Evolutionary conservation across 805 yeast genomes (phyloP), one percentile per base, ranked within the genome.

Genomic region (Candida hungchunana): DNA sequence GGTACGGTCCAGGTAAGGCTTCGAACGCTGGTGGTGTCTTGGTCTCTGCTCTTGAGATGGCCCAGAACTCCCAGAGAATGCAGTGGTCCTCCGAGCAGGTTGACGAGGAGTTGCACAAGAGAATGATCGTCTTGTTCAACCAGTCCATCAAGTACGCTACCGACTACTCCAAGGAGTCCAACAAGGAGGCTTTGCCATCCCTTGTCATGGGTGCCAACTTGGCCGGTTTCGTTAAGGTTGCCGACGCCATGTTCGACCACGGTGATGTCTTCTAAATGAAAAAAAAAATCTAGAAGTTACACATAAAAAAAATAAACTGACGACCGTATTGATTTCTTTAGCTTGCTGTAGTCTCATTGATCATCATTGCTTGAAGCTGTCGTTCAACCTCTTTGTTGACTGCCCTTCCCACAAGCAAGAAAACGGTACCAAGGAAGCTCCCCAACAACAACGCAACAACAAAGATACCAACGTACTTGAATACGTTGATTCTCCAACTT

Each of bases 1-100:
- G 98, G 98, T 90, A 89, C 71, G 97, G 95, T 58, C 97, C 97
- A 63, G 97, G 97, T 70, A 90, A 90, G 79, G 97, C 97, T 54
- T 90, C 97, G 59, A 90, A 90, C 80, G 83, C 94, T 72, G 98
- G 97, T 72, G 98, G 98, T 80, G 98, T 90, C 55, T 95, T 96
- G 41, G 97, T 89, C 40, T 87, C 96, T 42, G 97, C 97, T 61
- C 77, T 90, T 51, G 98, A 90, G 76, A 93, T 90, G 98, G 97
- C 97, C 49, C 98, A 90, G 75, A 93, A 90, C 85, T 86, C 97
- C 41, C 94, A 83, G 64, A 84, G 97, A 75, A 77, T 79, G 50
- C 66, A 69, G 51, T 93, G 97, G 97, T 76, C 95, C 47, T 55
- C 79, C 42, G 96, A 88, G 73, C 87, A 86, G 71, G 97, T 90